phyloP scores from a whole-genome alignment of 2,329 filamentous ascomycete species.

The Teratosphaeria gauchensis region DNA sequence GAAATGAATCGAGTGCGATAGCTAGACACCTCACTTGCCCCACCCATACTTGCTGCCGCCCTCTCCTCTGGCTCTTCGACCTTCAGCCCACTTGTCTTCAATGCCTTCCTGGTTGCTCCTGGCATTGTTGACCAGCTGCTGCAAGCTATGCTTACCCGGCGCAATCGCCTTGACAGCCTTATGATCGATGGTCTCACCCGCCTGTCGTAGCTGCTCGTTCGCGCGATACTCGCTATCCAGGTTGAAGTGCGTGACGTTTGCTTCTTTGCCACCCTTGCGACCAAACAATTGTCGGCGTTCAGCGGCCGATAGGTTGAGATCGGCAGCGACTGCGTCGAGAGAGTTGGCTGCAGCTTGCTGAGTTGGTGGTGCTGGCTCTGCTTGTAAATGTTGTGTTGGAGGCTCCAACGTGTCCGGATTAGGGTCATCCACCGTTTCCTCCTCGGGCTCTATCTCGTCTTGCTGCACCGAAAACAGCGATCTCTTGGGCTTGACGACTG shows the following conservation, averaged over 20 bases:
- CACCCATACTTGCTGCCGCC: slow-evolving; percentile 74
- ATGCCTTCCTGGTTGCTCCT: slow-evolving; percentile 74
- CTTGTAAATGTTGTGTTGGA: neutral
- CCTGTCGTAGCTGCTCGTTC: slow-evolving; percentile 66
- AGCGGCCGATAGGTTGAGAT: slow-evolving; percentile 68
- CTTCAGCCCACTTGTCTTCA: slow-evolving; percentile 83
- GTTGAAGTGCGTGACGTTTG: slow-evolving; percentile 77
- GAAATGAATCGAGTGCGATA: too few relatives aligned
- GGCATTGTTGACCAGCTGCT: slow-evolving; percentile 76
- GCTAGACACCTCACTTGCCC: neutral
- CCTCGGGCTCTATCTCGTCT: slow-evolving; percentile 18
- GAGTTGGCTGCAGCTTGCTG: slow-evolving; percentile 35
- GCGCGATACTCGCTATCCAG: slow-evolving; percentile 77
- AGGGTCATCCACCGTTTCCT: slow-evolving; percentile 22
- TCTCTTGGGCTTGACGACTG: slow-evolving; percentile 47
- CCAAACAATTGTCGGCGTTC: slow-evolving; percentile 80
- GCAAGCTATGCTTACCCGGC: slow-evolving; percentile 80
- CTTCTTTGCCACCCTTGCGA: slow-evolving; percentile 45
- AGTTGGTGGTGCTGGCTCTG: slow-evolving; percentile 4
- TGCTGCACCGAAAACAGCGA: slow-evolving; percentile 60
- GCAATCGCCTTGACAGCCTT: slow-evolving; percentile 76
- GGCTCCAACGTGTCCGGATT: neutral
- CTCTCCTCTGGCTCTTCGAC: slow-evolving; percentile 69
- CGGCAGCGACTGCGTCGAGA: slow-evolving; percentile 61
- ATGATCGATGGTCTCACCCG: slow-evolving; percentile 59